These are phyloP conservation scores for Fusarium fracticaudum DNA, from an alignment of 2,329 filamentous ascomycete genomes.

Conservation along the genomic window DNA sequence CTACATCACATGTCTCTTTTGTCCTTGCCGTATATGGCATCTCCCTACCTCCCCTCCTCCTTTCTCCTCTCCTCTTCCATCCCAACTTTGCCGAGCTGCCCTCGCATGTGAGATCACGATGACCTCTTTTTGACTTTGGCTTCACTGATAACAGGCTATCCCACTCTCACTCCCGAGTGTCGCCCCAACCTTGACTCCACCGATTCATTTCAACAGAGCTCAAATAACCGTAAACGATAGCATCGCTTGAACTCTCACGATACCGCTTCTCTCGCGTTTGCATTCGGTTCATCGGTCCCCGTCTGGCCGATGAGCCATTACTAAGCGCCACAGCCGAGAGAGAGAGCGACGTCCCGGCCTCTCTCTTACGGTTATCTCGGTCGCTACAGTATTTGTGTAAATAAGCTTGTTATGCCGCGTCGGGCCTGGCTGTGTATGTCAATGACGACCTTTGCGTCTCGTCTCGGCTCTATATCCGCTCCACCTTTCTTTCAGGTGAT, in stretches of 20 bases:
- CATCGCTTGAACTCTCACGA: neutral
- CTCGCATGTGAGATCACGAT: neutral
- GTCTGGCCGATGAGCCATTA: neutral
- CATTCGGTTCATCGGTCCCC: neutral
- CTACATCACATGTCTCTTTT: neutral
- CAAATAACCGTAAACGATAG: neutral
- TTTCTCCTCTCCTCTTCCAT: neutral
- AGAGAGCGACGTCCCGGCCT: neutral
- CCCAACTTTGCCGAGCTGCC: neutral
- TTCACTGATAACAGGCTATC: neutral
- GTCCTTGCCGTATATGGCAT: neutral
- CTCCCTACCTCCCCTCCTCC: neutral
- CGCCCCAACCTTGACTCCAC: neutral
- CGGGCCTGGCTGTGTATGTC: neutral
- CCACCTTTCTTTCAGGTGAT: rapidly evolving
- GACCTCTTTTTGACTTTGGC: neutral
- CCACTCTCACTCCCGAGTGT: neutral
- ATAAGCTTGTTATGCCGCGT: neutral
- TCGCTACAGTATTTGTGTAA: neutral
- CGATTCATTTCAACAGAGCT: neutral
- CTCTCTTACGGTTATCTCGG: neutral
- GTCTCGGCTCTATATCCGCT: neutral
- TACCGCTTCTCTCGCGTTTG: neutral
- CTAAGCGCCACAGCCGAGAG: neutral
- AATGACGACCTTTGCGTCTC: neutral